Conservation (phyloP, 768 basidiomycete species). For the Krasilnikovozyma curviuscula region DNA sequence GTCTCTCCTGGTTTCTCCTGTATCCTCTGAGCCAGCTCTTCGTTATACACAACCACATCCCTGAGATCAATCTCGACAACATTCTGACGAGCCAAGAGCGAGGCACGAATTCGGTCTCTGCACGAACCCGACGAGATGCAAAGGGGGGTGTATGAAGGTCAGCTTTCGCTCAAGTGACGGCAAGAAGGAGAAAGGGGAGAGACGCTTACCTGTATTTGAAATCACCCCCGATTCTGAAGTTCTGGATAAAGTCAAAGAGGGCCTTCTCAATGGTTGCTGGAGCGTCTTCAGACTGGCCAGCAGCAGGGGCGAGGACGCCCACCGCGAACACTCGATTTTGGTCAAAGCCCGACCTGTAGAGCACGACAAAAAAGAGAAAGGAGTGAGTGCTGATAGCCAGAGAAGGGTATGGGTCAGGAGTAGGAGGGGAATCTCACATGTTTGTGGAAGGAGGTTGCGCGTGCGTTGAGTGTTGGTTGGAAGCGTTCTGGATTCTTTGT, state of each 20-base stretch:
- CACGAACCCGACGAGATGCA: too few relatives aligned
- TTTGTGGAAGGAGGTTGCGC: too few relatives aligned
- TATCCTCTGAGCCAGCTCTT: slow-evolving; percentile 76
- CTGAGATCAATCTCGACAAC: slow-evolving; percentile 69
- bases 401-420: too few relatives aligned
- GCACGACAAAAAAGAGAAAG: background rate
- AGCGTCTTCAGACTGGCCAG: slow-evolving; percentile 42
- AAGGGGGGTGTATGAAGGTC: background rate
- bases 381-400: too few relatives aligned
- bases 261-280: slow-evolving; percentile 64
- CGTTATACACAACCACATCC: slow-evolving; percentile 52
- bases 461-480: too few relatives aligned
- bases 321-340: slow-evolving; percentile 62
- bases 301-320: slow-evolving; percentile 46
- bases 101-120: slow-evolving; percentile 72
- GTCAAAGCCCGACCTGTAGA: slow-evolving; percentile 69
- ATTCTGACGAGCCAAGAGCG: slow-evolving; percentile 71
- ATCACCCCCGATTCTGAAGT: slow-evolving; percentile 71
- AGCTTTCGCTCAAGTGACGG: background rate
- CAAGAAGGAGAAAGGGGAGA: background rate
- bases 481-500: too few relatives aligned
- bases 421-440: too few relatives aligned
- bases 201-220: slow-evolving; percentile 65
- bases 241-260: slow-evolving; percentile 65
- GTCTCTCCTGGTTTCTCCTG: slow-evolving; percentile 78